These are phyloP conservation scores for Byssochlamys sp. DNA, from an alignment of 2,329 filamentous ascomycete genomes.

Conservation along the genomic window DNA sequence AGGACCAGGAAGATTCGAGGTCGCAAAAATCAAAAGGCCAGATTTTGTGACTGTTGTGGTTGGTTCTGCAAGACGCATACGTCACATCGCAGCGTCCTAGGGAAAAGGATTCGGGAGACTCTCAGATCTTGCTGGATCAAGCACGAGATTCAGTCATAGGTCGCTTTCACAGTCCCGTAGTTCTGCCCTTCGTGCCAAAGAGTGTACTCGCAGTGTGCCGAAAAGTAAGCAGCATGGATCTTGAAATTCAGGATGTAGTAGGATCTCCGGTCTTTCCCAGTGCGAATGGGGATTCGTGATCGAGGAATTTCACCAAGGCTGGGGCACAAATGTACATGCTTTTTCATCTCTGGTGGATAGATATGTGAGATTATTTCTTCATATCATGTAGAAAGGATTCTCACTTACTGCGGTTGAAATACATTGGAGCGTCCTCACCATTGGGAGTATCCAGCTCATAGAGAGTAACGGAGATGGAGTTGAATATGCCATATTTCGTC, in stretches of 20 bases:
- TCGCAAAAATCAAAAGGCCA: too few species aligned
- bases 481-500: not conserved
- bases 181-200: conserved; percentile 11
- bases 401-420: conserved; percentile 8
- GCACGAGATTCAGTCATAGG: conserved; percentile 11
- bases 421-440: conserved; percentile 1
- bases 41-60: too few species aligned
- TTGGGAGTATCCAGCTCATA: conserved; percentile 7
- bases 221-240: conserved; percentile 12
- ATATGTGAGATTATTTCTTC: not conserved
- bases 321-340: conserved; percentile 10
- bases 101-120: not conserved
- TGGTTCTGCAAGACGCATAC: too few species aligned
- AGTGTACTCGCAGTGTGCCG: conserved; percentile 12
- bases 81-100: too few species aligned
- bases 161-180: conserved; percentile 11
- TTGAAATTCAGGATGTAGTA: conserved; percentile 11
- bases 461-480: not conserved
- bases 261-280: conserved; percentile 2
- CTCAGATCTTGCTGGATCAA: not conserved
- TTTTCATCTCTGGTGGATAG: conserved; percentile 8
- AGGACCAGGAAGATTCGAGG: too few species aligned
- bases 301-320: conserved; percentile 7
- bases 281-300: conserved; percentile 3
- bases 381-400: not conserved